Evolutionary conservation across 352 stramenopile species (phyloP).

Genomic region (Phytophthora hybrid): DNA sequence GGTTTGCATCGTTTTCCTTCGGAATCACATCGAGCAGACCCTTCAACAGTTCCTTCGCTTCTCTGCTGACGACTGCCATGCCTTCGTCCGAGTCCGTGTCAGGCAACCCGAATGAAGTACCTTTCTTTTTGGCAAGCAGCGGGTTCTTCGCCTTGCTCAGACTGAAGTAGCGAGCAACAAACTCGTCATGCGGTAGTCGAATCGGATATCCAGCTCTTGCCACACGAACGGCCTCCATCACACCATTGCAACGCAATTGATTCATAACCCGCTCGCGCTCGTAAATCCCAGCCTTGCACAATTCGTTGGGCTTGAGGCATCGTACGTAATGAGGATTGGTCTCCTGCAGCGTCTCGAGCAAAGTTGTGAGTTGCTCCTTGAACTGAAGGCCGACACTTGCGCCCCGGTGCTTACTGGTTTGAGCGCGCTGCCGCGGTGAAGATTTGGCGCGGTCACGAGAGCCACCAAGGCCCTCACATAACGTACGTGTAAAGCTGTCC

Average conservation of each 20-base stretch:
- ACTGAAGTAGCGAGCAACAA: conserved; percentile 81
- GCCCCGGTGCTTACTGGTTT: conserved; percentile 72
- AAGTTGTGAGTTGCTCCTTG: conserved; percentile 80
- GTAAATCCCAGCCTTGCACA: conserved; percentile 65
- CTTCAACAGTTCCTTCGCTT: conserved; percentile 78
- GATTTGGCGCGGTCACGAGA: conserved; percentile 54
- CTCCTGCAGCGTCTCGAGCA: conserved; percentile 75
- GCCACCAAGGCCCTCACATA: conserved; percentile 72
- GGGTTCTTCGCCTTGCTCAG: conserved; percentile 64
- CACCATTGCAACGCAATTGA: conserved; percentile 87
- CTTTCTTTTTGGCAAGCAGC: conserved; percentile 43
- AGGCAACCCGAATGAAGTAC: conserved; percentile 53
- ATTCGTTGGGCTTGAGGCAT: conserved; percentile 92
- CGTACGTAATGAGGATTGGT: conserved; percentile 91
- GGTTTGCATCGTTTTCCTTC: conserved; percentile 86
- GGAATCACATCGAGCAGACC: conserved; percentile 93
- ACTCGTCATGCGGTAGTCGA: conserved; percentile 78
- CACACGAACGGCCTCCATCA: conserved; percentile 89
- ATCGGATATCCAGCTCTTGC: conserved; percentile 86
- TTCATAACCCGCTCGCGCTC: conserved; percentile 79
- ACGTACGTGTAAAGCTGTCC: conserved; percentile 75
- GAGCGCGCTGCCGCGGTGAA: conserved; percentile 63
- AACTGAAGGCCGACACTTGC: conserved; percentile 89
- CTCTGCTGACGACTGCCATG: conserved; percentile 47
- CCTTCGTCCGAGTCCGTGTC: conserved; percentile 57